Base-by-base conservation (phyloP, 2,329 filamentous ascomycete species). In the Pyrenophora teres region DNA sequence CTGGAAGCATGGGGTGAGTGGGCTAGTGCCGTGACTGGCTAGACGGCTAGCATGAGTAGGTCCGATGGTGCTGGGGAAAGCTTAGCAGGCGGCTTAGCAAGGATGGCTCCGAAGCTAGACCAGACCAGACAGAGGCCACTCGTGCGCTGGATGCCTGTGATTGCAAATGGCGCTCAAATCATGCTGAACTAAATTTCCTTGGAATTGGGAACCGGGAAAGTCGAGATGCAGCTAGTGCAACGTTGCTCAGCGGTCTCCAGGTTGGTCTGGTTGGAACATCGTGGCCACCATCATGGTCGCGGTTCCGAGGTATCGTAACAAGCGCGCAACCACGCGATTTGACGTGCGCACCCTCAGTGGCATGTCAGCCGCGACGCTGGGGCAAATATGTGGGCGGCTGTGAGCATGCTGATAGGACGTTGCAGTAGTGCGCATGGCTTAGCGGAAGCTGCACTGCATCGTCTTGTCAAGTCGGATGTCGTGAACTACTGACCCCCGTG, bases 1-100 rank as follows among this genome's bases (percentile, higher is more conserved):
- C 61, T 62, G 54, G 59, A 62, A 56, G 60, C 59, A 49, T 62
- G 59, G 59, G 56, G 59, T 52, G 36, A 39, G 33, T 45, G 21
- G 48, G 52, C 62, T 63, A 65, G 43, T 25, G 30, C 19, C 48
- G 21, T 52, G 44, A 60, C 54, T 57, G 59, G 56, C 46, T 48
- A 52, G 40, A 35, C 18, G 19, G 31, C 44, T 56, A 43, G 42
- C 59, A 21, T 23, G 40, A 58, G 49, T 58, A 47, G 54, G 57
- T 56, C 62, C 55, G 54, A 56, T 52, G 38, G 40, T 46, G 38
- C 43, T 50, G 60, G 45, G 46, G 49, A 37, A 30, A 43, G 16
- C 25, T 36, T 50, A 50, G 45, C 46, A 36, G 19, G 15, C 23
- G 40, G 49, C 37, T 43, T 32, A 49, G 47, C 40, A 35, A 35